A percentile compares a stretch with the other conserved stretches of the same genome.
Evolutionary conservation across 352 stramenopile genomes (phyloP).

Genomic region (Phytophthora pisi): DNA sequence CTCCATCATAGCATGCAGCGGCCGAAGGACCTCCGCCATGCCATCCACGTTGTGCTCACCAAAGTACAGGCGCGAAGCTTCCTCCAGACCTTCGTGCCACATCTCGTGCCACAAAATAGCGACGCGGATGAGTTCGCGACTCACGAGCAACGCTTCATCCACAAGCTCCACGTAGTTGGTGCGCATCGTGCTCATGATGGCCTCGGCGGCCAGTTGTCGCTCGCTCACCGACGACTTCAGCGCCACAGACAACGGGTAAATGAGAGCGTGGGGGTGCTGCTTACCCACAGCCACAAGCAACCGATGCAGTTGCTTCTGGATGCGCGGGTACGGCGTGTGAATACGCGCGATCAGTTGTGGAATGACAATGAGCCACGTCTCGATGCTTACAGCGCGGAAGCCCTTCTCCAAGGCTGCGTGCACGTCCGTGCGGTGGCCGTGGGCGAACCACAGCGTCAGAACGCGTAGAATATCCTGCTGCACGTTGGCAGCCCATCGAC

Average conservation of each 20-base stretch:
- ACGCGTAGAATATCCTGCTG: conserved; percentile 99
- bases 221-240: conserved; percentile 94
- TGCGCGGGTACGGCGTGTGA: conserved; percentile 65
- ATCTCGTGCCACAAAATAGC: conserved; percentile 99
- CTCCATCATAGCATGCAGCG: conserved; percentile 94
- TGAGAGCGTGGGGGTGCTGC: conserved; percentile 97
- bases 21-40: conserved; percentile 95
- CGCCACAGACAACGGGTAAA: conserved; percentile 97
- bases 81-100: conserved; percentile 98
- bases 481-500: conserved; percentile 95
- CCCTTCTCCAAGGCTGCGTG: conserved; percentile 72
- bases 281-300: conserved; percentile 90
- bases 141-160: conserved; percentile 95
- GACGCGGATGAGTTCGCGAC: conserved; percentile 97
- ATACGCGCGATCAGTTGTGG: conserved; percentile 96
- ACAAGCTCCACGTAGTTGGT: conserved; percentile 94
- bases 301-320: conserved; percentile 85
- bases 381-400: conserved; percentile 93
- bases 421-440: conserved; percentile 94
- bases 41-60: conserved; percentile 96
- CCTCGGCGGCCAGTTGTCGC: conserved; percentile 92
- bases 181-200: conserved; percentile 95
- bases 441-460: conserved; percentile 98
- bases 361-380: conserved; percentile 98
- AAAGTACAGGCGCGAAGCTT: conserved; percentile 97